phyloP scores from a whole-genome alignment of 768 basidiomycete genomes.

The Hygrocybe punicea region DNA sequence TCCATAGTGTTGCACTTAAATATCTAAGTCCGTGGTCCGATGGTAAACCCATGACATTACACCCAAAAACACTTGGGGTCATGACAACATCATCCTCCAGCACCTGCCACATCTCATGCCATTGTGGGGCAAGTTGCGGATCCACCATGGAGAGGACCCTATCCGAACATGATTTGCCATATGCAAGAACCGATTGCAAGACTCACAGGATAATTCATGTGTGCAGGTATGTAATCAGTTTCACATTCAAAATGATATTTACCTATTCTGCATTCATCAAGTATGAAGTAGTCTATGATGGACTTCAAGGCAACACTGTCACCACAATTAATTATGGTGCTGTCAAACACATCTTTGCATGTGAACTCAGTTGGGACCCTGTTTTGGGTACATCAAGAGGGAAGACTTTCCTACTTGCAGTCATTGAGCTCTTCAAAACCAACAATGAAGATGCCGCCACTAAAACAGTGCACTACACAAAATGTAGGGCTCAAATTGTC shows the following conservation, averaged over 20 bases:
- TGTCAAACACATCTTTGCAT: slow-evolving; percentile 13
- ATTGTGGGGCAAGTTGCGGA: slow-evolving; percentile 24
- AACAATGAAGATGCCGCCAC: slow-evolving; percentile 12
- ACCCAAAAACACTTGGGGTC: too few species aligned
- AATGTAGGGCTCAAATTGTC: background rate
- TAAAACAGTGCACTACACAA: slow-evolving; percentile 3
- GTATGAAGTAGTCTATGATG: slow-evolving; percentile 3
- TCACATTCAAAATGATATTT: background rate
- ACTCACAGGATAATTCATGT: background rate
- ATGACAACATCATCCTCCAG: background rate
- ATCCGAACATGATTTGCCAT: slow-evolving; percentile 11
- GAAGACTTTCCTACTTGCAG: slow-evolving; percentile 4
- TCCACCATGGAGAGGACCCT: slow-evolving; percentile 21
- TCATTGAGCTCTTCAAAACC: slow-evolving; percentile 12
- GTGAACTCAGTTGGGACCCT: background rate
- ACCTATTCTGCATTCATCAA: background rate
- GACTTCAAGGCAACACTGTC: background rate
- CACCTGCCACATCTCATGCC: slow-evolving; percentile 15
- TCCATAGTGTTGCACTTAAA: too few species aligned
- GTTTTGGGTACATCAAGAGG: background rate
- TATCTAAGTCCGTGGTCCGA: too few species aligned
- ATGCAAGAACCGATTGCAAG: background rate
- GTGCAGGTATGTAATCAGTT: slow-evolving; percentile 1
- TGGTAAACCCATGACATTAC: too few species aligned
- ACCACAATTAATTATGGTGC: slow-evolving; percentile 8